These are phyloP conservation scores for Pseudogymnoascus sp. DNA, from an alignment of 2,329 filamentous ascomycete species.

Conservation along the genomic window DNA sequence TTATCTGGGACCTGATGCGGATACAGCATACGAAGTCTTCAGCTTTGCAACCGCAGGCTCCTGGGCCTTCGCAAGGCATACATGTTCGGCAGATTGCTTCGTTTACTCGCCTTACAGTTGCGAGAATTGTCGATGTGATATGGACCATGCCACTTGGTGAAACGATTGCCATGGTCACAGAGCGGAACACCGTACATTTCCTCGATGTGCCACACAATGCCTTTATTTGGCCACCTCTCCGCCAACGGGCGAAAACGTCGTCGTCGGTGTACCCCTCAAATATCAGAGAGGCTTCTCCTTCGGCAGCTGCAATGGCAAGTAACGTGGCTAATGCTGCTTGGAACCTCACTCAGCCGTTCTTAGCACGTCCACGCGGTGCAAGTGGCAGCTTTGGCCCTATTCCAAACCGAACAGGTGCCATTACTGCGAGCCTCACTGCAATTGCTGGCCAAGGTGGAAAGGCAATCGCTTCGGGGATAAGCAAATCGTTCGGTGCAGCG, in stretches of 20 bases:
- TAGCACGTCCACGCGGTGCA: conserved; percentile 27
- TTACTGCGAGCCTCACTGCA: conserved; percentile 23
- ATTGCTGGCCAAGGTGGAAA: conserved; percentile 65
- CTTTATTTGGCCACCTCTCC: conserved; percentile 78
- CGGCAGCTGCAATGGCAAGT: conserved; percentile 31
- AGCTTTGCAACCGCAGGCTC: conserved; percentile 43
- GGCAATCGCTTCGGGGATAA: conserved; percentile 66
- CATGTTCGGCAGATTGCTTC: conserved; percentile 77
- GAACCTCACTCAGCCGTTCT: conserved; percentile 27
- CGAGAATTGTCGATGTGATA: conserved; percentile 80
- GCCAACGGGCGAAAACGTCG: conserved; percentile 34
- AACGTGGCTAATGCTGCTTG: conserved; percentile 28
- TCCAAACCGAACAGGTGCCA: conserved; percentile 23
- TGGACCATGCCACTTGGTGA: conserved; percentile 81
- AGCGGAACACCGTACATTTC: conserved; percentile 90
- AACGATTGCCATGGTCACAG: conserved; percentile 80
- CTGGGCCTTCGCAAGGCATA: conserved; percentile 33
- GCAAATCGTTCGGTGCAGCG: conserved; percentile 61
- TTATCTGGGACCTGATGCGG: conserved; percentile 71
- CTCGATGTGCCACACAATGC: conserved; percentile 77
- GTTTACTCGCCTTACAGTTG: conserved; percentile 85
- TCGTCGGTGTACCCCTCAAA: background rate
- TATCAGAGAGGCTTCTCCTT: conserved; percentile 37
- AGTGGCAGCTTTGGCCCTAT: conserved; percentile 17
- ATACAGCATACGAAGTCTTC: conserved; percentile 57